A percentile compares a stretch with the other conserved stretches of the same genome.
phyloP scores from a whole-genome alignment of 2,329 filamentous ascomycete genomes.

The Cercospora sp. region DNA sequence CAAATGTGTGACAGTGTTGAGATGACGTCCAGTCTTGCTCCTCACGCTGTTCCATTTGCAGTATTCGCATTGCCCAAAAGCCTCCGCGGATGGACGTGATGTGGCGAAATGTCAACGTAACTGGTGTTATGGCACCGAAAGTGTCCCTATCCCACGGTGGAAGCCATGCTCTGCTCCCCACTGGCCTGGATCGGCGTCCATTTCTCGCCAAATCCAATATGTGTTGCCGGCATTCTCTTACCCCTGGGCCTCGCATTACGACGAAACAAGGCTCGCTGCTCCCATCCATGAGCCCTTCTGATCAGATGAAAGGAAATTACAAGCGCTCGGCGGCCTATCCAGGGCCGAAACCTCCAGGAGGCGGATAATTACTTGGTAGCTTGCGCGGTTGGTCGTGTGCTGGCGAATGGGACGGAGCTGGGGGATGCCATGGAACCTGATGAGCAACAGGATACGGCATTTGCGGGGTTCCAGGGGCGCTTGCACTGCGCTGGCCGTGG shows the following conservation, averaged over 20 bases:
- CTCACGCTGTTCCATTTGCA: neutral
- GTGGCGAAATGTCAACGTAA: neutral
- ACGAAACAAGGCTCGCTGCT: neutral
- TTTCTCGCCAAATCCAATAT: neutral
- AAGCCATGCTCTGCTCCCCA: neutral
- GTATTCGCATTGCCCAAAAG: neutral
- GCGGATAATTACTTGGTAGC: conserved; percentile 5
- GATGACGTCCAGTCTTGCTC: neutral
- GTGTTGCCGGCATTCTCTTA: neutral
- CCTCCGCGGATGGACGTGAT: neutral
- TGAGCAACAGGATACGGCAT: conserved; percentile 5
- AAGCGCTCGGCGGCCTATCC: neutral
- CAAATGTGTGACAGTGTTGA: neutral
- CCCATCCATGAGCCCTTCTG: neutral
- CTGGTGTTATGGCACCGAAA: neutral
- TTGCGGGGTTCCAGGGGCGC: conserved; percentile 3
- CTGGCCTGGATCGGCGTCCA: neutral
- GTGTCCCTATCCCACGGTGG: neutral
- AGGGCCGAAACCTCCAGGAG: neutral
- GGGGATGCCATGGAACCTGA: conserved; percentile 15
- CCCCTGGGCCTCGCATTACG: neutral
- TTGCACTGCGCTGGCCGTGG: conserved; percentile 15
- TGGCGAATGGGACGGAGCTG: conserved; percentile 3
- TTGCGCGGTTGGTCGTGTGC: neutral
- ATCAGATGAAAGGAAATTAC: neutral